A percentile compares a stretch with the other conserved stretches of the same genome.
phyloP scores from a whole-genome alignment of 2,329 filamentous ascomycete genomes.

The Paecilomyces variotii region DNA sequence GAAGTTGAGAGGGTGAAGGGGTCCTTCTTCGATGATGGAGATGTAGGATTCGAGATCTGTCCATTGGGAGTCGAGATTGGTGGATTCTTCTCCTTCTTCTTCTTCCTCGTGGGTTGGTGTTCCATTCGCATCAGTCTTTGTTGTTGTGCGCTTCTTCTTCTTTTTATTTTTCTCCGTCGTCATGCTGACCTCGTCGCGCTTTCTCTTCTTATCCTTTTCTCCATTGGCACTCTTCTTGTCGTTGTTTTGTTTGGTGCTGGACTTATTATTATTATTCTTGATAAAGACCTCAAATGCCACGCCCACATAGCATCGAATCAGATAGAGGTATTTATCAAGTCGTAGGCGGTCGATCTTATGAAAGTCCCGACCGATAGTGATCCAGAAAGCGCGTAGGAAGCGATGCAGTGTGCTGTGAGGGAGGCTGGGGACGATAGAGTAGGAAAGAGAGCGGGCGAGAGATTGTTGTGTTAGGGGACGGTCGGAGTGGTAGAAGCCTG shows the following conservation, averaged over 20 bases:
- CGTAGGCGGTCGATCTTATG: conserved; percentile 63
- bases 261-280: conserved; percentile 23
- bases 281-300: conserved; percentile 52
- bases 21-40: conserved; percentile 32
- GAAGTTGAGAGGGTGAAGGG: conserved; percentile 33
- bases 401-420: conserved; percentile 38
- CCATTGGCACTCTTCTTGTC: conserved; percentile 1
- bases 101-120: conserved; percentile 4
- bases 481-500: conserved; percentile 85
- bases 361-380: conserved; percentile 62
- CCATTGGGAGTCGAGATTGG: conserved; percentile 14
- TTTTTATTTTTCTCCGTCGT: conserved; percentile 18
- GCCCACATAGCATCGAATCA: conserved; percentile 70
- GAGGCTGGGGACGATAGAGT: conserved; percentile 53
- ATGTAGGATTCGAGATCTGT: conserved; percentile 29
- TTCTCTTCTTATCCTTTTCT: conserved; percentile 3
- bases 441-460: conserved; percentile 69
- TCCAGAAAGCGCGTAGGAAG: conserved; percentile 60
- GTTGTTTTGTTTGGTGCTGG: conserved; percentile 1
- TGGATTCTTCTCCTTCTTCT: conserved; percentile 10
- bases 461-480: conserved; percentile 79
- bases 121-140: conserved; percentile 11
- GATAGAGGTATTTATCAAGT: conserved; percentile 86
- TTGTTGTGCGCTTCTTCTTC: conserved; percentile 15
- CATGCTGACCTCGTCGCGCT: conserved; percentile 23